A percentile compares a stretch with the other conserved stretches of the same genome.
These are phyloP conservation scores for Saccharomycopsis malanga DNA, from an alignment of 805 yeast genomes.

Conservation along the genomic window DNA sequence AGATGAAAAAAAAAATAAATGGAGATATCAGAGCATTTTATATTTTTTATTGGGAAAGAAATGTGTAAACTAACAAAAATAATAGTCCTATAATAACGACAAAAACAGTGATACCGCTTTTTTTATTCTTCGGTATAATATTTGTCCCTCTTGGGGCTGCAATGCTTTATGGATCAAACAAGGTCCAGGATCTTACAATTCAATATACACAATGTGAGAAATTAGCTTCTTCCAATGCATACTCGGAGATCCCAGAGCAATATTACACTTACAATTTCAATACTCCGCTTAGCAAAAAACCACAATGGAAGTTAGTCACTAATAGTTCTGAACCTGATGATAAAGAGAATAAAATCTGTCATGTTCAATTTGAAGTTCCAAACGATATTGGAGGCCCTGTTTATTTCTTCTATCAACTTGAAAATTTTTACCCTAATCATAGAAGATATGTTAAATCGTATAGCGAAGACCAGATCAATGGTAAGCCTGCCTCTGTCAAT, in stretches of 20 bases:
- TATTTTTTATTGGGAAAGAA: neutral
- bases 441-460: slow-evolving; percentile 84
- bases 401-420: slow-evolving; percentile 74
- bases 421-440: slow-evolving; percentile 92
- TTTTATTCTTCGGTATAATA: slow-evolving; percentile 64
- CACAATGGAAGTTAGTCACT: slow-evolving; percentile 57
- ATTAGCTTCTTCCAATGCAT: slow-evolving; percentile 39
- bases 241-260: slow-evolving; percentile 48
- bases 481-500: slow-evolving; percentile 52
- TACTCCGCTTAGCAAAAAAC: slow-evolving; percentile 33
- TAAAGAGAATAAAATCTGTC: slow-evolving; percentile 43
- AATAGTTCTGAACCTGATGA: slow-evolving; percentile 36
- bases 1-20: too few species aligned
- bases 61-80: too few species aligned
- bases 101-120: slow-evolving; percentile 78
- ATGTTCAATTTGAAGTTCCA: slow-evolving; percentile 66
- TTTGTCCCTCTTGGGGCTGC: slow-evolving; percentile 92
- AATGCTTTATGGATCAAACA: slow-evolving; percentile 66
- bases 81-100: slow-evolving; percentile 77
- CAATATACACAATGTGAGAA: slow-evolving; percentile 68
- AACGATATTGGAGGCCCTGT: slow-evolving; percentile 62
- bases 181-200: slow-evolving; percentile 66
- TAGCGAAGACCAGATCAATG: slow-evolving; percentile 75
- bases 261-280: slow-evolving; percentile 59
- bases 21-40: too few species aligned